phyloP scores from a whole-genome alignment of 805 yeast species.

The Teunomyces barrocoloradensis region DNA sequence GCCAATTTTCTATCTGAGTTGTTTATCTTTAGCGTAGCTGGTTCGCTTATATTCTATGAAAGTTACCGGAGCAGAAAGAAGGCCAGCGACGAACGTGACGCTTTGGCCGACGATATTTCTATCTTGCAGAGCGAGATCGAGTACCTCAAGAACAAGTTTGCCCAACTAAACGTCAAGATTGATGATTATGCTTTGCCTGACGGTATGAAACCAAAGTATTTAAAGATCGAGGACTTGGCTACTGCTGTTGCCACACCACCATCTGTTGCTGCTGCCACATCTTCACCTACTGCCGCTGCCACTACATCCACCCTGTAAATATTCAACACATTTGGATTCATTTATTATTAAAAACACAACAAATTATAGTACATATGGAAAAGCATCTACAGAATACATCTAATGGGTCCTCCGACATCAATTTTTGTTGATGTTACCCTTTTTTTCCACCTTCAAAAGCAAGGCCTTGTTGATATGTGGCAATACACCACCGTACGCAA shows the following conservation, averaged over 20 bases:
- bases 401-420: constrained; percentile 1
- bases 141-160: constrained; percentile 49
- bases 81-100: constrained; percentile 58
- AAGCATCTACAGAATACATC: background rate
- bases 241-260: too few species aligned
- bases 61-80: constrained; percentile 64
- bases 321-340: too few species aligned
- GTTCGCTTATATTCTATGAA: constrained; percentile 70
- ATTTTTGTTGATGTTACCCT: constrained; percentile 17
- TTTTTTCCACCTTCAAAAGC: constrained; percentile 31
- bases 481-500: constrained; percentile 34
- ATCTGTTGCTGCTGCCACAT: too few species aligned
- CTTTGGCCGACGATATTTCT: constrained; percentile 68
- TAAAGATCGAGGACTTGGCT: constrained; percentile 43
- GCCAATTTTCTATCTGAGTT: constrained; percentile 76
- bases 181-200: constrained; percentile 52
- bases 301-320: too few species aligned
- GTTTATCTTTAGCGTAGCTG: constrained; percentile 79
- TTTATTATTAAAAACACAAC: constrained; percentile 18
- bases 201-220: constrained; percentile 44
- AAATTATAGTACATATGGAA: constrained; percentile 1
- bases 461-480: constrained; percentile 33
- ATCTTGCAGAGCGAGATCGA: constrained; percentile 70
- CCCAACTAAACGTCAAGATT: constrained; percentile 36
- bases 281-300: too few species aligned